Evolutionary conservation across 805 yeast species (phyloP), one percentile per base, ranked within the genome.

Genomic region (Isabelozyma gotoi): DNA sequence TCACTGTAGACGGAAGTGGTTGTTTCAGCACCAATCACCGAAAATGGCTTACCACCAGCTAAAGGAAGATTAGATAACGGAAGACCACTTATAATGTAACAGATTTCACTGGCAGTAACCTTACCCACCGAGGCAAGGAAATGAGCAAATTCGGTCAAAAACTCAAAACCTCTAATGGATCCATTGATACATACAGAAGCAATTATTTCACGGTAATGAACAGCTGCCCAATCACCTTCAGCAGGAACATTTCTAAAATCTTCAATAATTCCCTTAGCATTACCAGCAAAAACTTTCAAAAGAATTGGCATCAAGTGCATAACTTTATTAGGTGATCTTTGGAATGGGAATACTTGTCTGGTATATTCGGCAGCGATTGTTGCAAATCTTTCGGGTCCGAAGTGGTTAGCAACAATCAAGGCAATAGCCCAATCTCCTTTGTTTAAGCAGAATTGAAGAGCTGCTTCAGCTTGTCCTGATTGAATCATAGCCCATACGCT

Each of bases 401-500:
- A 66, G 14, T 88, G 61, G 46, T 83, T 77, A 1, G 95, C 82
- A 39, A 91, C 68, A 21, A 89, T 59, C 42, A 92, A 63, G 0
- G 96, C 85, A 61, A 90, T 71, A 0, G 92, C 82, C 85, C 88
- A 91, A 50, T 88, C 87, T 7, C 80, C 77, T 41, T 79, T 77
- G 1, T 76, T 69, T 15, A 90, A 59, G 1, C 94, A 82, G 42
- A 73, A 67, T 18, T 75, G 70, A 38, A 90, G 63, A 0, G 96
- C 97, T 4, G 73, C 76, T 11, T 77, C 80, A 18, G 82, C 77
- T 44, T 83, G 74, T 1, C 97, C 97, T 4, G 67, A 62, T 50
- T 81, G 82, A 33, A 82, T 66, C 35, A 71, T 50, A 33, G 53
- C 47, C 52, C 67, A 68, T 2, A 67, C 63, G 19, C 56, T 51